These are phyloP conservation scores for Vaccinium corymbosum DNA, from an alignment of 148 eudicot species.

Conservation along the genomic window DNA sequence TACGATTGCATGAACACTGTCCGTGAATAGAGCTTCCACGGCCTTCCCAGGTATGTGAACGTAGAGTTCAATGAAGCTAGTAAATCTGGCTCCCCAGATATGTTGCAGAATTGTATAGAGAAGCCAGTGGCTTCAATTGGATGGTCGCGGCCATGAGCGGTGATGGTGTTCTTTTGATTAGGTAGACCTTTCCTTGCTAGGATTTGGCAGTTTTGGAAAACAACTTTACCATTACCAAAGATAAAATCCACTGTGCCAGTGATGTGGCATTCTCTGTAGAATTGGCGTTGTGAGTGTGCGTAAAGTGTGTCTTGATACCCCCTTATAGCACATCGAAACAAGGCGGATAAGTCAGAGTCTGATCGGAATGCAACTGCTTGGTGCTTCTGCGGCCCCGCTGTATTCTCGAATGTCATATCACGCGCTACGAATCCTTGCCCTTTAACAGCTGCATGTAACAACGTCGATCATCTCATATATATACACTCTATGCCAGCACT, in stretches of 20 bases:
- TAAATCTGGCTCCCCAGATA: constrained; percentile 52
- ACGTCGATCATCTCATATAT: background rate
- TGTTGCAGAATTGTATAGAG: constrained; percentile 66
- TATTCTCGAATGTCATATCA: constrained; percentile 80
- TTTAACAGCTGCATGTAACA: constrained; percentile 40
- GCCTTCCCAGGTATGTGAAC: constrained; percentile 70
- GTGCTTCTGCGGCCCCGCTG: constrained; percentile 80
- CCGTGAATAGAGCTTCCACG: constrained; percentile 74
- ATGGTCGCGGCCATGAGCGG: constrained; percentile 82
- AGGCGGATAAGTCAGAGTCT: constrained; percentile 69
- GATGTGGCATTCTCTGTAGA: constrained; percentile 74
- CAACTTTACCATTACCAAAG: constrained; percentile 66
- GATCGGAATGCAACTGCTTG: constrained; percentile 87
- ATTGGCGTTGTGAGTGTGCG: constrained; percentile 73
- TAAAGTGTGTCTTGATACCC: constrained; percentile 85
- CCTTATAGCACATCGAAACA: constrained; percentile 55
- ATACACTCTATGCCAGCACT: background rate
- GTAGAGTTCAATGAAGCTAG: constrained; percentile 24
- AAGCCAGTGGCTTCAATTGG: constrained; percentile 61
- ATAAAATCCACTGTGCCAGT: constrained; percentile 86
- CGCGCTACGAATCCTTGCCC: constrained; percentile 77
- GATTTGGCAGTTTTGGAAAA: constrained; percentile 72
- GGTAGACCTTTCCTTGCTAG: constrained; percentile 62
- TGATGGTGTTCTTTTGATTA: constrained; percentile 79
- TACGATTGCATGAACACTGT: constrained; percentile 70